These are phyloP conservation scores for Toxoplasma gondii DNA, from an alignment of 169 alveolate genomes.

Conservation along the genomic window DNA sequence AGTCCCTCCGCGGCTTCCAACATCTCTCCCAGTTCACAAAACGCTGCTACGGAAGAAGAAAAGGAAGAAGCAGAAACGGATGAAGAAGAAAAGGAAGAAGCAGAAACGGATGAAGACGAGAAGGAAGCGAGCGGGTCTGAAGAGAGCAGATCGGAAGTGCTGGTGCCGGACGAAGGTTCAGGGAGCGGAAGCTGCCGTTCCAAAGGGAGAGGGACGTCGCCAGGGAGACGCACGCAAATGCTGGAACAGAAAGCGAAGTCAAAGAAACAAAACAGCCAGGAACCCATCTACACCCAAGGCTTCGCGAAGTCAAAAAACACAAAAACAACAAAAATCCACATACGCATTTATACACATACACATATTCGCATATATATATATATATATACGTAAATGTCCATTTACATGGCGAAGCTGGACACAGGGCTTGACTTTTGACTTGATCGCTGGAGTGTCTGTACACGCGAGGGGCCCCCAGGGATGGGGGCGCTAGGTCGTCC, in stretches of 20 bases:
- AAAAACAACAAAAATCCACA: too few species aligned
- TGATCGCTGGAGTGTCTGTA: too few species aligned
- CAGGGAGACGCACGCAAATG: constrained; percentile 31
- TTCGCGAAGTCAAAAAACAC: too few species aligned
- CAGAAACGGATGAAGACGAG: too few species aligned
- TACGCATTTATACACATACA: neutral
- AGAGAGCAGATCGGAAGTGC: neutral
- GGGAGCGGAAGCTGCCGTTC: neutral
- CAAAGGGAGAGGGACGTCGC: constrained; percentile 30
- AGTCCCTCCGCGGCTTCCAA: neutral
- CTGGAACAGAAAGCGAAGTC: neutral
- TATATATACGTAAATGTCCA: neutral
- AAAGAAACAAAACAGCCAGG: too few species aligned
- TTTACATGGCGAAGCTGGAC: neutral
- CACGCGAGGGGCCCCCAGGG: too few species aligned
- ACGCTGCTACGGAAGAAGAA: neutral
- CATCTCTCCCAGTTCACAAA: neutral
- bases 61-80: neutral
- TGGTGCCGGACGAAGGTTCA: neutral
- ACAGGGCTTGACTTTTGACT: too few species aligned
- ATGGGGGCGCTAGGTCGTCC: too few species aligned
- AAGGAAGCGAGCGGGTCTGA: too few species aligned
- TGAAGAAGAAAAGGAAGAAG: neutral
- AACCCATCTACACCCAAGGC: too few species aligned
- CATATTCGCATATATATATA: too few species aligned